Percentiles rank a stretch among this genome's conserved stretches.
phyloP scores from a whole-genome alignment of 495 filamentous ascomycete species.

The Neurospora cerealis region DNA sequence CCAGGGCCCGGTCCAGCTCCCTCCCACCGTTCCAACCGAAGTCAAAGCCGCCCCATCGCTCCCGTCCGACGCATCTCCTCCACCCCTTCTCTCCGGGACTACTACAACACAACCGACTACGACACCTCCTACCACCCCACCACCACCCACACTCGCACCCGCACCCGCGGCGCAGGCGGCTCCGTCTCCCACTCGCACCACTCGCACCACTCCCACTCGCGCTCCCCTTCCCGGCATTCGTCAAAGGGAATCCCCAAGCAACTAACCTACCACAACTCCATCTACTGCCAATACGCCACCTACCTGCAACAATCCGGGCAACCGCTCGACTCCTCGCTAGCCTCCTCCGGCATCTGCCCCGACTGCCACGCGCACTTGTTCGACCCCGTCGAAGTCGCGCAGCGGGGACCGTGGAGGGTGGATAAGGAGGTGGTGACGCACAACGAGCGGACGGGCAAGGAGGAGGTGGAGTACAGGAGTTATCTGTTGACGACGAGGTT shows the following conservation, averaged over 20 bases:
- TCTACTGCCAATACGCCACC: slow-evolving; percentile 22
- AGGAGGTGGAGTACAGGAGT: slow-evolving; percentile 12
- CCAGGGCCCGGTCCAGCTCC: neutral
- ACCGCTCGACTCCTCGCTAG: neutral
- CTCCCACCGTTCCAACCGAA: neutral
- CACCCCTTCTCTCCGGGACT: slow-evolving; percentile 12
- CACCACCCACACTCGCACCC: neutral
- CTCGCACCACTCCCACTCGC: neutral
- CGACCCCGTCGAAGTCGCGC: neutral
- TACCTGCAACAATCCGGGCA: slow-evolving; percentile 13
- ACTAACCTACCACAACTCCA: slow-evolving; percentile 4
- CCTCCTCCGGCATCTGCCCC: slow-evolving; percentile 6
- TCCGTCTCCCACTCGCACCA: neutral
- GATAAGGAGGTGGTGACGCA: slow-evolving; percentile 17
- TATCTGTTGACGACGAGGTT: slow-evolving; percentile 24
- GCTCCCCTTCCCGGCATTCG: neutral
- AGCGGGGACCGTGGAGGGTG: slow-evolving; percentile 15
- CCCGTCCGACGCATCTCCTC: slow-evolving; percentile 17
- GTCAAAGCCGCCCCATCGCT: slow-evolving; percentile 5
- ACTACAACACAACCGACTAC: neutral
- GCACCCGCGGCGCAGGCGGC: neutral
- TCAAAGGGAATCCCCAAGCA: neutral
- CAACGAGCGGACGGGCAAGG: neutral
- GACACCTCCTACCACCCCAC: neutral
- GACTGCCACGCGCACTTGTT: slow-evolving; percentile 9